phyloP scores from a whole-genome alignment of 768 basidiomycete genomes.

The Nevesoporus exiguus region DNA sequence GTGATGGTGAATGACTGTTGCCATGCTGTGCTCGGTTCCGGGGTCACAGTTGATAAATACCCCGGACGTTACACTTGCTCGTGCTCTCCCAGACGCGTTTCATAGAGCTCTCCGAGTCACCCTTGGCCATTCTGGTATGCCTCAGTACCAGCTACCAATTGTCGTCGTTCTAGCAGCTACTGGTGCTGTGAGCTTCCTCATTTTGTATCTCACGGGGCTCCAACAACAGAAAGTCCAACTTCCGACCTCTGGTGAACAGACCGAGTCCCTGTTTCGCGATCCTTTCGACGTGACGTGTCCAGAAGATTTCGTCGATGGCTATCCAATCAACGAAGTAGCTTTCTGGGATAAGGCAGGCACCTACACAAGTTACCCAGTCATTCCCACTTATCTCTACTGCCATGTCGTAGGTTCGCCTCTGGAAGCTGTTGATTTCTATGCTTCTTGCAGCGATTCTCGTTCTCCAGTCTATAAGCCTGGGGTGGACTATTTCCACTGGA shows the following conservation, averaged over 20 bases:
- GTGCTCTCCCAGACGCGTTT: background rate
- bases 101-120: background rate
- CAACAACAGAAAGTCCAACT: conserved; percentile 52
- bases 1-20: background rate
- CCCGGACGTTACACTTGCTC: background rate
- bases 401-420: conserved; percentile 48
- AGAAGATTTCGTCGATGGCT: conserved; percentile 66
- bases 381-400: background rate
- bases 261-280: conserved; percentile 37
- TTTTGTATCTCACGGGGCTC: conserved; percentile 40
- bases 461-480: conserved; percentile 52
- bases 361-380: background rate
- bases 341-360: conserved; percentile 58
- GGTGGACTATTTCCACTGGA: conserved; percentile 38
- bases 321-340: conserved; percentile 53
- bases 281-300: conserved; percentile 72
- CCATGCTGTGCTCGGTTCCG: conserved; percentile 7
- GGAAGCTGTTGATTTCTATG: conserved; percentile 51
- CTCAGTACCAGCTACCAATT: conserved; percentile 55
- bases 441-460: conserved; percentile 46
- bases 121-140: conserved; percentile 41
- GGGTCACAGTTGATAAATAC: background rate
- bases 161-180: conserved; percentile 44
- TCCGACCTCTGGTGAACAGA: conserved; percentile 29
- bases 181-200: conserved; percentile 42